Evolutionary conservation across 768 basidiomycete genomes (phyloP), one percentile per base, ranked within the genome.

Genomic region (Boletus subcaerulescens): DNA sequence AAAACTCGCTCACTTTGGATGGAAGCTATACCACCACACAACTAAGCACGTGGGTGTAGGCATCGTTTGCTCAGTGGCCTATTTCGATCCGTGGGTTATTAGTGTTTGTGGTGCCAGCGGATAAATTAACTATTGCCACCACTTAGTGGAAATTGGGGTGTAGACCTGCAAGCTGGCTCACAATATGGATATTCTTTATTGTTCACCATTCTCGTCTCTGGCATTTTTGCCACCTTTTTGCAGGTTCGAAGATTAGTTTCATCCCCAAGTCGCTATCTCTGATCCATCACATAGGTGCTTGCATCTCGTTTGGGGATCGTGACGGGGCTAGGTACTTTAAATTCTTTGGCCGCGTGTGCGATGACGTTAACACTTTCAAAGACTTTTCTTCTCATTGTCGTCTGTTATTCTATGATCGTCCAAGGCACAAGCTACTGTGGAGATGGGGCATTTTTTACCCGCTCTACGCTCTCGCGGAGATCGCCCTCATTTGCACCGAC

Each of bases 141-240:
- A 24, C 5, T 15, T 50, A 87, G 86, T 18, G 90, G 92, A 29
- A 95, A 94, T 65, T 93, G 92, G 93, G 84, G 87, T 17, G 92
- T 93, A 15, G 93, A 94, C 73, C 74, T 95, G 9, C 87, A 91
- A 70, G 93, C 93, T 1, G 93, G 93, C 11, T 88, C 89, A 18
- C 69, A 85, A 52, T 95, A 80, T 66, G 93, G 95, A 1, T 97
- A 96, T 71, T 82, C 81, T 56, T 77, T 95, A 14, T 80, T 98
- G 31, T 95, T 96, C 71, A 77, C 91, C 15, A 86, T 98, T 12
- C 78, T 97, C 7, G 68, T 97, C 18, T 77, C 94, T 2, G 93
- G 93, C 11, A 59, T 95, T 9, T 85, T 91, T 52, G 93, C 91
- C 15, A 86, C 89, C 3, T 84, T 90, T 58, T 76, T 94, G 15